Evolutionary conservation across 345 rosid genomes (phyloP), one percentile per base, ranked within the genome.

Genomic region (Bruguiera gymnorhiza): DNA sequence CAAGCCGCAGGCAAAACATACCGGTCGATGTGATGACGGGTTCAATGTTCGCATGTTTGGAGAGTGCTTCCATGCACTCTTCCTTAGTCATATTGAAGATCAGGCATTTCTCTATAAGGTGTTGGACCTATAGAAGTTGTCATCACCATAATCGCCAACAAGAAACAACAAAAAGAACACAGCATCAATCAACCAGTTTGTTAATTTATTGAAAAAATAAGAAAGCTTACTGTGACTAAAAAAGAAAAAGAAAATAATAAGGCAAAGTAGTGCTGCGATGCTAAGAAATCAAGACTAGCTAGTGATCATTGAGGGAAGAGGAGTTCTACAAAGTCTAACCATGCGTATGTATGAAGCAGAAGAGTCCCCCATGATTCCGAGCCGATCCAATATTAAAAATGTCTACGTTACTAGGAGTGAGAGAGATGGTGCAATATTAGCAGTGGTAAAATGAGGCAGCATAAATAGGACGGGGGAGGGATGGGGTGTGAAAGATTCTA

Each of bases 21-120:
- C 98, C 98, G 36, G 98, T 94, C 63, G 98, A 88, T 64, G 98
- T 94, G 84, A 94, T 85, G 80, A 94, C 90, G 68, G 96, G 96
- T 67, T 83, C 76, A 78, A 94, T 91, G n/a, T 91, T 79, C 69
- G 98, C 98, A 89, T 89, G 90, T 75, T 86, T 94, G 29, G 89
- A 85, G 65, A 94, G 96, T 62, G 97, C 96, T 85, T 91, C 95
- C 79, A 89, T 82, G 93, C 98, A 91, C 75, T 94, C 98, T 73
- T 91, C 95, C 82, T 88, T 94, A 31, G 83, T 83, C 97, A 91
- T 89, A 60, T 82, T 79, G 73, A 88, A 94, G 86, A 89, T 88
- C 82, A 94, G 73, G 72, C 98, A 94, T 79, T 89, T 94, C 82
- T 94, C 98, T 65, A 90, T 93, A 86, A 93, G 79, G 74, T 90